Evolutionary conservation across 108 stramenopile genomes (phyloP).

Genomic region (Pseudonitzschia delicatissima): DNA sequence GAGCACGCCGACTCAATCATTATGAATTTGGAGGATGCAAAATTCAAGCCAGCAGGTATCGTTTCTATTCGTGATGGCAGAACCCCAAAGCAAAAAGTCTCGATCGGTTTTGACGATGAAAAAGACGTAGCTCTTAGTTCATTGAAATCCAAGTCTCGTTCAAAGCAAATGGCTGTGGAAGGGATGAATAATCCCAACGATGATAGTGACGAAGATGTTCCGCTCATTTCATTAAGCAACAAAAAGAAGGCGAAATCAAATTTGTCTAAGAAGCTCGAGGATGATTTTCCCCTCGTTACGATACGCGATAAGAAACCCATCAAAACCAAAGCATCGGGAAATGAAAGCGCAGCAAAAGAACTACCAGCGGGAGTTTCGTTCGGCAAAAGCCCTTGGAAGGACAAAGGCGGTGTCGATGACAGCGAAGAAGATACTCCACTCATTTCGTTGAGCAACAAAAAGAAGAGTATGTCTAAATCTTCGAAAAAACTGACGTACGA

Average conservation of each 20-base stretch:
- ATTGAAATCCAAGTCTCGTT: not conserved
- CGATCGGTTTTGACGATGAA: not conserved
- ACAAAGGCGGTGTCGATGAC: not conserved
- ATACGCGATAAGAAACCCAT: too few relatives aligned
- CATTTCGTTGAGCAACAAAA: not conserved
- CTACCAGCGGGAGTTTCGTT: too few relatives aligned
- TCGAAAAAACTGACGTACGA: too few relatives aligned
- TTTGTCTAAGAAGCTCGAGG: too few relatives aligned
- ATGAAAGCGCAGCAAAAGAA: too few relatives aligned
- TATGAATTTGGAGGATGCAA: not conserved
- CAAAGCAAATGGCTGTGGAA: too few relatives aligned
- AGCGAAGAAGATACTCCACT: not conserved
- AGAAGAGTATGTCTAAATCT: too few relatives aligned
- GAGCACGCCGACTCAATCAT: not conserved
- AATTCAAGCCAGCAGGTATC: too few relatives aligned
- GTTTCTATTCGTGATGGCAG: not conserved
- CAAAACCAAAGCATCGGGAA: too few relatives aligned
- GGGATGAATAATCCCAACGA: too few relatives aligned
- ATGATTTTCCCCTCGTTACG: too few relatives aligned
- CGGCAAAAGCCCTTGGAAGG: too few relatives aligned
- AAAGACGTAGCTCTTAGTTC: not conserved
- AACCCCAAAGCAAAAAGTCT: not conserved
- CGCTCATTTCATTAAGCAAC: not conserved
- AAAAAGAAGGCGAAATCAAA: not conserved
- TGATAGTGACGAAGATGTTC: not conserved